Percentiles rank a stretch among this genome's conserved stretches.
Conservation (phyloP, 2,329 filamentous ascomycete species). For the Coniella vitis region DNA sequence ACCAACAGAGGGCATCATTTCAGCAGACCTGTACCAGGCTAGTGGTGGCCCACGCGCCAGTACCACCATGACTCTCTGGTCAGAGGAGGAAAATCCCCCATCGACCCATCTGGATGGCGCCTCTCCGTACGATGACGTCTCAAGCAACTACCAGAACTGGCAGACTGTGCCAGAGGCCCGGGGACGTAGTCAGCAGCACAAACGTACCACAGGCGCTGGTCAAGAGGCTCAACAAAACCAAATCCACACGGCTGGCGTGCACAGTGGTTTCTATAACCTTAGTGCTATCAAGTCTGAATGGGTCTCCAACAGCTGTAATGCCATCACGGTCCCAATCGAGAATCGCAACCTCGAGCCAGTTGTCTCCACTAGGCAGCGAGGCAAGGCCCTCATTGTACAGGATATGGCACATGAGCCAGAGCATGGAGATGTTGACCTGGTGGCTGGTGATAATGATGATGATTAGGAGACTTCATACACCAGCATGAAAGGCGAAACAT, state of each 20-base stretch:
- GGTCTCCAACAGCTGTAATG: constrained; percentile 5
- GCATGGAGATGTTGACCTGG: not conserved
- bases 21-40: constrained; percentile 29
- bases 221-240: not conserved
- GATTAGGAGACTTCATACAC: constrained; percentile 14
- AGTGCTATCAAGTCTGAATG: constrained; percentile 11
- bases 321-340: constrained; percentile 10
- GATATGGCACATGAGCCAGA: not conserved
- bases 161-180: too few species aligned
- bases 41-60: constrained; percentile 22
- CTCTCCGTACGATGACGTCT: constrained; percentile 10
- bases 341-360: too few species aligned
- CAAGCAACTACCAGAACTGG: not conserved
- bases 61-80: constrained; percentile 18
- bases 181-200: too few species aligned
- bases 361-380: not conserved
- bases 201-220: too few species aligned
- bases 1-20: constrained; percentile 35
- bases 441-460: constrained; percentile 14
- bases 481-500: constrained; percentile 7
- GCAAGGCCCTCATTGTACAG: not conserved
- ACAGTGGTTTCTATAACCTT: constrained; percentile 7
- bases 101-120: not conserved
- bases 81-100: constrained; percentile 3
- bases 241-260: not conserved